Percentiles rank a stretch among this genome's conserved stretches.
Conservation (phyloP, 2,329 filamentous ascomycete species). For the Cytospora chrysosperma region DNA sequence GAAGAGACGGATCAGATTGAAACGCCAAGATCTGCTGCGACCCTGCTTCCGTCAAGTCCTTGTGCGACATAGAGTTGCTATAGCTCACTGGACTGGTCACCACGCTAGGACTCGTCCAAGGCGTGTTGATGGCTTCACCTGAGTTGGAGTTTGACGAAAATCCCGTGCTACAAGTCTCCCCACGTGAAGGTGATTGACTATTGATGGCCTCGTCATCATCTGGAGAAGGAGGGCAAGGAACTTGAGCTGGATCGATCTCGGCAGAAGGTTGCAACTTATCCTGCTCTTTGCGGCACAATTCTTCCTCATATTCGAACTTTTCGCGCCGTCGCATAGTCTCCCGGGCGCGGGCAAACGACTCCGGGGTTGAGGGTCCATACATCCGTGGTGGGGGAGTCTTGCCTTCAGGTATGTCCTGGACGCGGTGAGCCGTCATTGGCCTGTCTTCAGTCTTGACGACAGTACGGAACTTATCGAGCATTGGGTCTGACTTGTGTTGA, state of each 20-base stretch:
- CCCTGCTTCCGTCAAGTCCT: constrained; percentile 45
- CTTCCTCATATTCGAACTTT: constrained; percentile 36
- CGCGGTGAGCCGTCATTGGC: constrained; percentile 48
- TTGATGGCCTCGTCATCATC: constrained; percentile 40
- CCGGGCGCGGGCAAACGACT: constrained; percentile 40
- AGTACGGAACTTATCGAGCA: constrained; percentile 38
- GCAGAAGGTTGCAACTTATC: constrained; percentile 24
- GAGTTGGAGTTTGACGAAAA: constrained; percentile 55
- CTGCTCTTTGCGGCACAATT: constrained; percentile 30
- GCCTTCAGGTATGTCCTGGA: constrained; percentile 38
- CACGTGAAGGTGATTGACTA: constrained; percentile 38
- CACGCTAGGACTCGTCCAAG: constrained; percentile 56
- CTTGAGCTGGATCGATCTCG: constrained; percentile 32
- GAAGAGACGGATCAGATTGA: constrained; percentile 63
- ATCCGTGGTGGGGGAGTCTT: constrained; percentile 37
- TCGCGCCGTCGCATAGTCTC: constrained; percentile 35
- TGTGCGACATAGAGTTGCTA: constrained; percentile 36
- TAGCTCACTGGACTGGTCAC: constrained; percentile 48
- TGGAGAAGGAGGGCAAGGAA: constrained; percentile 47
- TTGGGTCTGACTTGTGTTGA: constrained; percentile 43
- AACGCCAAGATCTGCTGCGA: constrained; percentile 52
- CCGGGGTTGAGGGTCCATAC: constrained; percentile 40
- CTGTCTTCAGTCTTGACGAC: constrained; percentile 42
- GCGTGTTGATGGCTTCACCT: constrained; percentile 47
- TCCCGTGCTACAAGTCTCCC: constrained; percentile 43